Percentiles rank a stretch among this genome's conserved stretches.
These are phyloP conservation scores for Trichoderma citrinoviride DNA, from an alignment of 2,329 filamentous ascomycete genomes.

Conservation along the genomic window DNA sequence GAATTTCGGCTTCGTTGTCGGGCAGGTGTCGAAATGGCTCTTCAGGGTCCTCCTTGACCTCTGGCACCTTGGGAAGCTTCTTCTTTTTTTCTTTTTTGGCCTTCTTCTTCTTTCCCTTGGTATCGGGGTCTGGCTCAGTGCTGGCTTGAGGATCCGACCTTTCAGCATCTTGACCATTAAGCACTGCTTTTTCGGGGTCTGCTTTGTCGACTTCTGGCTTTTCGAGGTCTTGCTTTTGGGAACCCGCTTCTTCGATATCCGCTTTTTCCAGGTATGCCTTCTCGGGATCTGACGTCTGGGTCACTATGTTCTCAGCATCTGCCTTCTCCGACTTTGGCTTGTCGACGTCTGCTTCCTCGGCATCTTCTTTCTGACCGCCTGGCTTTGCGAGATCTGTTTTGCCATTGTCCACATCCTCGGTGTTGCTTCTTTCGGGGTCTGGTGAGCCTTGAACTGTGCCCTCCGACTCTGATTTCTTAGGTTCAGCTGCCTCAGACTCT, in stretches of 20 bases:
- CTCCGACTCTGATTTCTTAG: neutral
- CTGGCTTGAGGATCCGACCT: neutral
- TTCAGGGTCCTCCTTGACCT: constrained; percentile 39
- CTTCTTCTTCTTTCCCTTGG: constrained; percentile 3
- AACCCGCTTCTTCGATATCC: neutral
- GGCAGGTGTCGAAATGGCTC: constrained; percentile 63
- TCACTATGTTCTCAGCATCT: neutral
- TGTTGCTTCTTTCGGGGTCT: neutral
- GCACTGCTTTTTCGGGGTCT: neutral
- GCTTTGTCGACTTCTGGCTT: neutral
- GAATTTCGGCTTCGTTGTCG: constrained; percentile 61
- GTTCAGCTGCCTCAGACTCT: neutral
- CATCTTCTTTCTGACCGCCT: neutral
- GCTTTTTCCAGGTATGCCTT: neutral
- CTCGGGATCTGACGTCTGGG: neutral
- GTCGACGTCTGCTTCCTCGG: neutral
- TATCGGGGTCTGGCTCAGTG: neutral
- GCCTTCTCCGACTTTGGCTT: neutral
- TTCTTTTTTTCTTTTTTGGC: constrained; percentile 16
- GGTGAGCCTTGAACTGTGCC: neutral
- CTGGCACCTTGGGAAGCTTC: neutral
- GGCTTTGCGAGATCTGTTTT: neutral
- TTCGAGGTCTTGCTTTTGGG: neutral
- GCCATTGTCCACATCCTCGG: neutral
- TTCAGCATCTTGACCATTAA: neutral